Base-by-base conservation (phyloP, 352 stramenopile genomes). In the Pythium rhizo-oryzae region DNA sequence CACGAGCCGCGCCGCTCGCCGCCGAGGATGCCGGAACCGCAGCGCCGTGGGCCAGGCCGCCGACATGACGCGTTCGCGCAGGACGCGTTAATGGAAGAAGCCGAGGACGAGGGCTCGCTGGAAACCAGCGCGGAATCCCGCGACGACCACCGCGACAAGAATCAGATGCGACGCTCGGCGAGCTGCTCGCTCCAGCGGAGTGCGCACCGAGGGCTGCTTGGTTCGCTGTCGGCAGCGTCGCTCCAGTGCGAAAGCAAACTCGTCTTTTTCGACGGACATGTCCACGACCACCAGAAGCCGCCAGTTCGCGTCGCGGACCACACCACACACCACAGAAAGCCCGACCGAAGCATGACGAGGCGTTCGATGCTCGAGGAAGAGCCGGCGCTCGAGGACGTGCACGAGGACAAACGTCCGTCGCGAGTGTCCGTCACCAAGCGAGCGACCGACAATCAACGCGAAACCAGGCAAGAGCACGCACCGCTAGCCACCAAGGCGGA, bases 211-310 rank as follows among this genome's bases (percentile, higher is more conserved):
- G 8, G 9, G 1, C n/a, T 64, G 28, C 7, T 23, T 12, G 19
- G n/a, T 3, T 64, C 58, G 28, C 28, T 49, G 8, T 56, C 62
- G 15, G n/a, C 43, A 2, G 43, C 53, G 1, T 83, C 77, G 16
- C 62, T 90, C 6, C 61, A 72, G 9, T 82, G 80, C 19, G 82
- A 90, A 41, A 90, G 82, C 67, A 79, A 77, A 37, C 72, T 90
- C 7, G 82, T 89, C 16, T 89, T 85, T 57, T 89, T 89, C 39
- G 70, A 85, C 52, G 73, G 71, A 1, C 64, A 49, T 8, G 65
- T 82, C 19, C 35, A 57, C 35, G 24, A 23, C 6, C 46, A 57
- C 11, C 35, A 44, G 23, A 1, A 55, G 12, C 33, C 13, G 15
- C 23, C 21, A 46, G 6, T 33, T 28, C 21, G 23, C 25, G 46